Evolutionary conservation across 768 basidiomycete genomes (phyloP), one percentile per base, ranked within the genome.

Genomic region (Tylopilus sp.): DNA sequence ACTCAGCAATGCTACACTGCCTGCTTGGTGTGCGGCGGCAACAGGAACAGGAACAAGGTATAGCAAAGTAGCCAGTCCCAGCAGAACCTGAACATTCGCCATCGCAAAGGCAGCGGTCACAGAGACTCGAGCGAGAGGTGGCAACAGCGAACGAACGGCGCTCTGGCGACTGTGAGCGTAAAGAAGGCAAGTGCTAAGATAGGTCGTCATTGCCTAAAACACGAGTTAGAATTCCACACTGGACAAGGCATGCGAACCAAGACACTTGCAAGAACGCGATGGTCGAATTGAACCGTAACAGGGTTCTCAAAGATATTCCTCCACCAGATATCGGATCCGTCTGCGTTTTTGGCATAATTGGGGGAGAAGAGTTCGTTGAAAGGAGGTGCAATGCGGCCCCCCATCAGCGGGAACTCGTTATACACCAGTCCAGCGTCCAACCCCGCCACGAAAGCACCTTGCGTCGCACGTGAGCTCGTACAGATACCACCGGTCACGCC

Each of bases 321-420:
- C 92, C 93, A 95, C 87, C 88, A 95, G n/a, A 81, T 64, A 63
- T 97, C 93, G 1, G 81, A 82, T 55, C 79, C 74, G 65, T 90
- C 86, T 0, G 72, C 59, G 26, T 68, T 79, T 67, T 84, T 82
- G 7, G 92, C 81, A 67, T 97, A 98, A 7, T 75, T 73, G 1
- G 78, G 64, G 23, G 89, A 83, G 65, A 95, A 82, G 22, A 99
- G 79, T 67, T 98, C 97, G 33, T 85, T 80, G 7, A 73, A 54
- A 0, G 94, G 93, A 3, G 97, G 97, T 4, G 81, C 79, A 15
- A 98, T 68, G 15, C 83, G 79, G 7, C 88, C 94, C 33, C 92
- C 95, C 95, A 99, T 99, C 5, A 87, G 71, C 0, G 97, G 97
- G 73, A 97, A 99, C 64, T 98, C 95, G 65, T 99, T 99, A 72